These are phyloP conservation scores for Vitis hybrid DNA, from an alignment of 177 flowering plant species.

Conservation along the genomic window DNA sequence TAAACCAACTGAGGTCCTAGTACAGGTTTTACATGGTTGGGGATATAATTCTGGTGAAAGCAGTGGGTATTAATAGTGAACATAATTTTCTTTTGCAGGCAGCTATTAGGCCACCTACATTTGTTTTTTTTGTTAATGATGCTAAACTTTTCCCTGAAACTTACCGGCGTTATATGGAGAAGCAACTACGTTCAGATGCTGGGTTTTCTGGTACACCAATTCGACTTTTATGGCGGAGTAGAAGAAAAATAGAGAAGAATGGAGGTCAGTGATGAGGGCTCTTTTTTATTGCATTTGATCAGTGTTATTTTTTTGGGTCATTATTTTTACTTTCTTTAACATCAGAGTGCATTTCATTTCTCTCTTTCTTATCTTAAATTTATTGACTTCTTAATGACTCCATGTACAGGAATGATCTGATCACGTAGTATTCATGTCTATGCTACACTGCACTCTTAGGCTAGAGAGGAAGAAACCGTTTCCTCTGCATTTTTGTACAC, in stretches of 20 bases:
- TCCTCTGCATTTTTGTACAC: too few relatives aligned
- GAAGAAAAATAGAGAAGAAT: constrained; percentile 57
- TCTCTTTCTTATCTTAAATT: too few relatives aligned
- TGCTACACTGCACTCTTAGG: too few relatives aligned
- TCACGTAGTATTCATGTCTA: too few relatives aligned
- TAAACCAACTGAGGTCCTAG: too few relatives aligned
- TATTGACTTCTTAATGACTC: too few relatives aligned
- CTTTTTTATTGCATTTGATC: not conserved
- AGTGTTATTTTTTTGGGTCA: not conserved
- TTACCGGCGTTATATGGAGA: constrained; percentile 94
- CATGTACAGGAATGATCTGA: too few relatives aligned
- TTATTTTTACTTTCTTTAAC: not conserved
- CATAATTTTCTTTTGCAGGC: constrained; percentile 56
- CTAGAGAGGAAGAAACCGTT: too few relatives aligned
- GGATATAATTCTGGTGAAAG: too few relatives aligned
- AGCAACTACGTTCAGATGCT: constrained; percentile 86
- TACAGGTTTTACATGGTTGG: too few relatives aligned
- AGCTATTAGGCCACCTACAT: constrained; percentile 95
- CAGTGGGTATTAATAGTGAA: too few relatives aligned
- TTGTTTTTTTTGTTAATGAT: constrained; percentile 98
- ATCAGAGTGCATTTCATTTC: too few relatives aligned
- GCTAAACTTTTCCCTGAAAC: constrained; percentile 90
- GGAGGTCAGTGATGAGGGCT: constrained; percentile 45
- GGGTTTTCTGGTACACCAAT: constrained; percentile 97
- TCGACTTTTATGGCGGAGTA: constrained; percentile 96